Evolutionary conservation across 2,329 filamentous ascomycete genomes (phyloP), one percentile per base, ranked within the genome.

Genomic region (Bisporella sp.): DNA sequence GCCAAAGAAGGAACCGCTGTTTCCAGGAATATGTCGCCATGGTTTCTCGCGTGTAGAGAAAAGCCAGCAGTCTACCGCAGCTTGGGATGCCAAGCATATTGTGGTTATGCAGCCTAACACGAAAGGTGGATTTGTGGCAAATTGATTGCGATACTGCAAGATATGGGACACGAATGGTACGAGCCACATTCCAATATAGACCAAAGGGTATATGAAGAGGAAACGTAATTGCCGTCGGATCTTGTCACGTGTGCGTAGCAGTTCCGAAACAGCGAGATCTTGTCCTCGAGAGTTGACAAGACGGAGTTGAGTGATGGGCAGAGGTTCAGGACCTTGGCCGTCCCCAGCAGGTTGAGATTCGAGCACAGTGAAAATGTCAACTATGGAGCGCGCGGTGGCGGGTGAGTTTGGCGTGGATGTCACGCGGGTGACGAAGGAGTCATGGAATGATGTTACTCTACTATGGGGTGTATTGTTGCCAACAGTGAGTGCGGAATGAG

Each of bases 131-230:
- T 77, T 64, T 12, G 64, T 56, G 5, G 71, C 75, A 49, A 71
- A 78, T 46, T 68, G 61, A 45, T 81, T 71, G 54, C 73, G 71
- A 66, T 82, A 86, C 48, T 73, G 74, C 46, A 82, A 67, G 46
- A 81, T 72, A 63, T 90, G 84, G 2, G 73, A 73, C 2, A 83
- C 69, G 58, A 90, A 87, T 0, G 87, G 87, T 6, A 87, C 68
- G 4, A 85, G 68, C 87, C 87, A 92, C 57, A 88, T 79, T 4
- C 79, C 66, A 21, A 87, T 73, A 66, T 92, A 91, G 4, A 86
- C 76, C 13, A 84, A 64, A 0, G 87, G 87, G 64, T 92, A 92
- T 45, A 89, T 80, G 67, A 91, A 89, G 13, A 90, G 73, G 31
- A 85, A 76, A 32, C 84, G 78, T 2, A 90, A 73, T 60, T 90